Conservation (phyloP, 192 early-diverging fungal genomes). For the Coemansia sp. region DNA sequence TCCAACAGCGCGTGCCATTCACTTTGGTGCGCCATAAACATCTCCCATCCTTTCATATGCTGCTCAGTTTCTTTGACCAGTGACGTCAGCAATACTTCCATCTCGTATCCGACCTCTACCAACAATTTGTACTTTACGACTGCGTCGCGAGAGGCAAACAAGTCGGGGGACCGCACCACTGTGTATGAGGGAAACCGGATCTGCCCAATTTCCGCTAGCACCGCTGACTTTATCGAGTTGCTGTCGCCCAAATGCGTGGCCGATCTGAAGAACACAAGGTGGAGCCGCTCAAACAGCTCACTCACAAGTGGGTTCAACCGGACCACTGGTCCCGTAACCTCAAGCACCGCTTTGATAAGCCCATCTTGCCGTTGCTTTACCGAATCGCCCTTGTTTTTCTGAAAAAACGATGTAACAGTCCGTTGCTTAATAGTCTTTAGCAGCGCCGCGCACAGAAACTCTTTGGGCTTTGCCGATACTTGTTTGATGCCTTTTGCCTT, state of each 20-base stretch:
- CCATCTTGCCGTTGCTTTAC: slow-evolving; percentile 14
- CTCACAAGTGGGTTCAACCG: slow-evolving; percentile 16
- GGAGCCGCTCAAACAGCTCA: slow-evolving; percentile 52
- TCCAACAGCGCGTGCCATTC: slow-evolving; percentile 21
- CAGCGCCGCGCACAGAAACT: slow-evolving; percentile 25
- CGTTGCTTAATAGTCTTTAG: slow-evolving; percentile 36
- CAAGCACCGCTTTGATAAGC: slow-evolving; percentile 19
- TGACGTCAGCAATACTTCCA: slow-evolving; percentile 25
- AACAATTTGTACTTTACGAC: slow-evolving; percentile 38
- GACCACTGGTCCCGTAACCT: slow-evolving; percentile 37
- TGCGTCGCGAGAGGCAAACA: slow-evolving; percentile 43
- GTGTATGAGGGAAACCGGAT: slow-evolving; percentile 38
- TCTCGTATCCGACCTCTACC: slow-evolving; percentile 23
- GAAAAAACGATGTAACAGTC: slow-evolving; percentile 45
- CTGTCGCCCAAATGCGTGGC: slow-evolving; percentile 28
- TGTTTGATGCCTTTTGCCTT: slow-evolving; percentile 44
- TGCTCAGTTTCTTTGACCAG: slow-evolving; percentile 30
- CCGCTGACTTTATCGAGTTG: slow-evolving; percentile 32
- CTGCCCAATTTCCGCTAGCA: slow-evolving; percentile 36
- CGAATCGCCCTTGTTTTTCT: slow-evolving; percentile 15
- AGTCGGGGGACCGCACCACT: slow-evolving; percentile 31
- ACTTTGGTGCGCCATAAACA: slow-evolving; percentile 24
- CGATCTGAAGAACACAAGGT: slow-evolving; percentile 49
- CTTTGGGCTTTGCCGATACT: slow-evolving; percentile 28
- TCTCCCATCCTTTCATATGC: slow-evolving; percentile 38